These are phyloP conservation scores for Nannochloropsis salina DNA, from an alignment of 108 stramenopile genomes.

Conservation along the genomic window DNA sequence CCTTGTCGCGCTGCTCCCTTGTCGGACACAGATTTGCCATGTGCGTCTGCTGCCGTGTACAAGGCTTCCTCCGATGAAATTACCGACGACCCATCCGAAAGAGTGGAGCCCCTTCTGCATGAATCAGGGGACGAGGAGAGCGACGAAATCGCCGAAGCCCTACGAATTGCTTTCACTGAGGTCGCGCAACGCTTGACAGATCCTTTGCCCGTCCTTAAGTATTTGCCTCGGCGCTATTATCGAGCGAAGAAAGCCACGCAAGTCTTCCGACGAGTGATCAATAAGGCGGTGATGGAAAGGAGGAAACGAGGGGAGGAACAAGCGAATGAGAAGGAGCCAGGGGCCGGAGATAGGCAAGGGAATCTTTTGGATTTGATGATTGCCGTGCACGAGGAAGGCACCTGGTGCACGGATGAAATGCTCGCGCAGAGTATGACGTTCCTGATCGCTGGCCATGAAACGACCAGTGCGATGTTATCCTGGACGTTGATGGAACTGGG, in stretches of 20 bases:
- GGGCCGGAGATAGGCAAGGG: neutral
- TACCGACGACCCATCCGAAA: neutral
- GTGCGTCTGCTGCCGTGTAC: neutral
- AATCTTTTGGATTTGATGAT: constrained; percentile 17
- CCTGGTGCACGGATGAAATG: neutral
- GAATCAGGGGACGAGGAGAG: neutral
- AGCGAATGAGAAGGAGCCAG: neutral
- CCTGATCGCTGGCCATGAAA: neutral
- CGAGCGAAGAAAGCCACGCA: neutral
- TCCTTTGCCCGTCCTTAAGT: constrained; percentile 7
- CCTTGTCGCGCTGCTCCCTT: neutral
- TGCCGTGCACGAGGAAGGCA: neutral
- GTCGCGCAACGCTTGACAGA: neutral
- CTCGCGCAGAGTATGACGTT: neutral
- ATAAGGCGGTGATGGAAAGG: neutral
- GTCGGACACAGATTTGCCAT: neutral
- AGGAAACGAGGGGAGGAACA: neutral
- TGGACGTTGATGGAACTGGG: neutral
- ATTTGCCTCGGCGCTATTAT: neutral
- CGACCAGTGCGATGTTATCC: neutral
- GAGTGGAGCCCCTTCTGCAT: neutral
- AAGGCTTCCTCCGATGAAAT: neutral
- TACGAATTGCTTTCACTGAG: constrained; percentile 12
- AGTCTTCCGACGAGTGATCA: neutral
- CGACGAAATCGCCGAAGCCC: neutral